Conservation (phyloP, 805 yeast genomes). For the Yamadazyma laniorum region DNA sequence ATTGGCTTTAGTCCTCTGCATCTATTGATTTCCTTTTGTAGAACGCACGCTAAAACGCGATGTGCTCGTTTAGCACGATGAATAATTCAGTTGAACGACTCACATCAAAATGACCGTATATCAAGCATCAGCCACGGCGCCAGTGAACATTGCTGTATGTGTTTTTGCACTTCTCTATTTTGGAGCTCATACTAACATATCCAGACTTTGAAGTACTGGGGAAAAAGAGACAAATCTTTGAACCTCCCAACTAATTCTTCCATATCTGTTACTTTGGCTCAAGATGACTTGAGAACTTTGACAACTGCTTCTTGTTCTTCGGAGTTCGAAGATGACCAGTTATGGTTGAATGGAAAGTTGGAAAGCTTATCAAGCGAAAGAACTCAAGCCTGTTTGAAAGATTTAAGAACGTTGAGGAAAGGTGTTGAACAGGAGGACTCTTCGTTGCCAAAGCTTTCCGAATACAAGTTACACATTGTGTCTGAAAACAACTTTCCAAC, state of each 20-base stretch:
- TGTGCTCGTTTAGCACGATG: slow-evolving; percentile 2
- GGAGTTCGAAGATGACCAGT: slow-evolving; percentile 56
- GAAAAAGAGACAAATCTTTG: slow-evolving; percentile 84
- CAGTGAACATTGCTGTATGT: slow-evolving; percentile 92
- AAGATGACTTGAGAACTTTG: slow-evolving; percentile 84
- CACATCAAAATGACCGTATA: slow-evolving; percentile 48
- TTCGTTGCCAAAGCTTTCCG: slow-evolving; percentile 58
- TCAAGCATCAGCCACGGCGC: slow-evolving; percentile 87
- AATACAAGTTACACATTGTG: slow-evolving; percentile 72
- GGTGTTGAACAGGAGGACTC: slow-evolving; percentile 57
- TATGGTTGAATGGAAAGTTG: slow-evolving; percentile 83
- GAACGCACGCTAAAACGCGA: neutral
- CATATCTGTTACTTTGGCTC: slow-evolving; percentile 90
- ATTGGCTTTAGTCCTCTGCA: no score
- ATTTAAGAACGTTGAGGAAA: slow-evolving; percentile 66
- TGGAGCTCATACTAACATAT: slow-evolving; percentile 16
- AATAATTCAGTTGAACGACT: neutral
- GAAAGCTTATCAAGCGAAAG: slow-evolving; percentile 66
- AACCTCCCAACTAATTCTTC: slow-evolving; percentile 96
- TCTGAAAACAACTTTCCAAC: slow-evolving; percentile 98
- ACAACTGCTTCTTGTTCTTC: slow-evolving; percentile 81
- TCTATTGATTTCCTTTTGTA: no score
- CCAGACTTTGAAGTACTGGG: slow-evolving; percentile 95
- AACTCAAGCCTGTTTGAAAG: slow-evolving; percentile 72
- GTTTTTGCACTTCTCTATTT: no score